A percentile compares a stretch with the other conserved stretches of the same genome.
Conservation (phyloP, 331 rosid genomes). For the Phaseolus coccineus region DNA sequence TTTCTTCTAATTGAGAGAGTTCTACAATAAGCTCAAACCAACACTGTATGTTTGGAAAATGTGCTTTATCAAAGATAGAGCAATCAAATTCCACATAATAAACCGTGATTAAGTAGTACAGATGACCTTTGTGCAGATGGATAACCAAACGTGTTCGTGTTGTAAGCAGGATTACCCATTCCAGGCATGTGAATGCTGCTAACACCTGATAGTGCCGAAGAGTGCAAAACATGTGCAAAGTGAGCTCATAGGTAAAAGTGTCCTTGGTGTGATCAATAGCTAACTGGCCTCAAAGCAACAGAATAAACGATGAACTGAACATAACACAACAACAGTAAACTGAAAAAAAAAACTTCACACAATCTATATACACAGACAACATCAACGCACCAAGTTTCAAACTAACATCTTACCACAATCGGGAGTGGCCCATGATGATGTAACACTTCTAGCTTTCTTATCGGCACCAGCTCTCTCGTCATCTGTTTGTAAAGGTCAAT, state of each 20-base stretch:
- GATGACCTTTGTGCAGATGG: slow-evolving; percentile 99
- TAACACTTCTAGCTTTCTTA: slow-evolving; percentile 82
- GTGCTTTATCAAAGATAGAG: slow-evolving; percentile 56
- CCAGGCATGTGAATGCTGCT: slow-evolving; percentile 99
- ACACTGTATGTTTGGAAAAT: slow-evolving; percentile 31
- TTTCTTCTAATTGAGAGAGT: slow-evolving; percentile 37
- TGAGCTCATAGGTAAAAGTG: slow-evolving; percentile 91
- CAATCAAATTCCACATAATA: slow-evolving; percentile 65
- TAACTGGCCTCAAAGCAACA: slow-evolving; percentile 61
- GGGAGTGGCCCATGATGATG: slow-evolving; percentile 62
- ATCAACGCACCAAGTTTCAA: slow-evolving; percentile 7
- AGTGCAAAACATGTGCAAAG: slow-evolving; percentile 97
- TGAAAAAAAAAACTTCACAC: slow-evolving; percentile 8
- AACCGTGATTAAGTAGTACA: slow-evolving; percentile 97
- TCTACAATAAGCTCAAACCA: slow-evolving; percentile 48
- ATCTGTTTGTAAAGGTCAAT: slow-evolving; percentile 57
- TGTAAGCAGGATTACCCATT: slow-evolving; percentile 95
- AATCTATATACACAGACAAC: slow-evolving; percentile 25
- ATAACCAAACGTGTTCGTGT: slow-evolving; percentile 98
- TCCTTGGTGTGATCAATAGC: slow-evolving; percentile 72
- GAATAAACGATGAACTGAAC: slow-evolving; percentile 41
- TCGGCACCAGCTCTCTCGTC: slow-evolving; percentile 75
- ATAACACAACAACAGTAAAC: slow-evolving; percentile 30
- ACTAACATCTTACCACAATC: slow-evolving; percentile 71
- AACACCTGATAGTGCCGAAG: slow-evolving; percentile 99